Conservation (phyloP, 2,329 filamentous ascomycete genomes). For the Fusarium sp. region DNA sequence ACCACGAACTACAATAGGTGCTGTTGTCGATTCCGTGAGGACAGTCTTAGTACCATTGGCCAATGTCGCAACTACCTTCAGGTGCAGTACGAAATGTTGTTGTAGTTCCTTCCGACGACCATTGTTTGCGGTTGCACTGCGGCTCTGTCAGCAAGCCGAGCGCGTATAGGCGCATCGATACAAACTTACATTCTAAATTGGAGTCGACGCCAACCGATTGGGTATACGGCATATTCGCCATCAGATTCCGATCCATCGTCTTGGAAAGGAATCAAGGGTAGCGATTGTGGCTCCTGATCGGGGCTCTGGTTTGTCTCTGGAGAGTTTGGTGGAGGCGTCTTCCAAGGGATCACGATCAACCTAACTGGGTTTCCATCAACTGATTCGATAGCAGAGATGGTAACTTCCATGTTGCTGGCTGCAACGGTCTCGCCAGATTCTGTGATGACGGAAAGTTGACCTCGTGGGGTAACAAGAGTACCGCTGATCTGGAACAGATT, state of each 20-base stretch:
- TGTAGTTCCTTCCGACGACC: slow-evolving; percentile 94
- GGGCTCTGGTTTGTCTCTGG: slow-evolving; percentile 72
- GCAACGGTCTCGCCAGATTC: slow-evolving; percentile 88
- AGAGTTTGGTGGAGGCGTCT: slow-evolving; percentile 87
- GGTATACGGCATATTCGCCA: slow-evolving; percentile 88
- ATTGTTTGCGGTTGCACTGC: slow-evolving; percentile 92
- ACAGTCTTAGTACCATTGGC: slow-evolving; percentile 85
- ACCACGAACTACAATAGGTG: slow-evolving; percentile 92
- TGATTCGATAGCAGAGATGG: slow-evolving; percentile 92
- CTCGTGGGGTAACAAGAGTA: slow-evolving; percentile 83
- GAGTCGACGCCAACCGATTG: slow-evolving; percentile 92
- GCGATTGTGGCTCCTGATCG: slow-evolving; percentile 88
- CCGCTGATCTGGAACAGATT: slow-evolving; percentile 98
- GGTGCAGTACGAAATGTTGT: slow-evolving; percentile 91
- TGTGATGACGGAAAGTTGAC: slow-evolving; percentile 82
- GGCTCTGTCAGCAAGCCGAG: slow-evolving; percentile 21
- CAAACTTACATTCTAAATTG: slow-evolving; percentile 83
- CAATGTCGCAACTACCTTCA: slow-evolving; percentile 87
- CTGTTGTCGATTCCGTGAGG: slow-evolving; percentile 86
- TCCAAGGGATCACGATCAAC: slow-evolving; percentile 97
- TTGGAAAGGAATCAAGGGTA: slow-evolving; percentile 78
- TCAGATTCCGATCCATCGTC: slow-evolving; percentile 72
- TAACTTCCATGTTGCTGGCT: slow-evolving; percentile 85
- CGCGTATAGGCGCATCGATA: neutral
- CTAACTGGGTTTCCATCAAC: slow-evolving; percentile 93